These are phyloP conservation scores for Plasmodium berghei DNA, from an alignment of 169 alveolate genomes.

Conservation along the genomic window DNA sequence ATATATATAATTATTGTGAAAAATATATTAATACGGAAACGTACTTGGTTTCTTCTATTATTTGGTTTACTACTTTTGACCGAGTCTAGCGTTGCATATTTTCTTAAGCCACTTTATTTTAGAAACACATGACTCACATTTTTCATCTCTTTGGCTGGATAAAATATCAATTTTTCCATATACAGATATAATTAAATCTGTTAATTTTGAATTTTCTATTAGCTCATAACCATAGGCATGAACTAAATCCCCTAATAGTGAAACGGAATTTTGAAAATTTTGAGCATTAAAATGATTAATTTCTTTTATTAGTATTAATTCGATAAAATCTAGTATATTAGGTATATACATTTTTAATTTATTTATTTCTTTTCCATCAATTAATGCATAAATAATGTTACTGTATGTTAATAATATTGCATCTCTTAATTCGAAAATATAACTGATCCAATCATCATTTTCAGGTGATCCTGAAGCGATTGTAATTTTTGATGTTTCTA, in stretches of 20 bases:
- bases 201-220: conserved; percentile 63
- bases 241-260: conserved; percentile 69
- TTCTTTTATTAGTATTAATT: conserved; percentile 82
- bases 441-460: conserved; percentile 93
- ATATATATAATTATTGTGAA: too few species aligned
- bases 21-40: conserved; percentile 4
- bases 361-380: conserved; percentile 87
- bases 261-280: conserved; percentile 74
- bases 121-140: conserved; percentile 73
- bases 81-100: conserved; percentile 63
- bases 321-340: conserved; percentile 87
- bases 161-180: conserved; percentile 76
- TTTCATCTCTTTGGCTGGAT: conserved; percentile 76
- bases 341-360: conserved; percentile 86
- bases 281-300: conserved; percentile 76
- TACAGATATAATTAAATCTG: conserved; percentile 73
- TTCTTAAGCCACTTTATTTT: conserved; percentile 76
- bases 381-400: conserved; percentile 91
- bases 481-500: conserved; percentile 90
- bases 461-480: conserved; percentile 90
- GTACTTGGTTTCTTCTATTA: background rate
- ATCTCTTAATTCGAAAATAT: conserved; percentile 91
- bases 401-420: conserved; percentile 90
- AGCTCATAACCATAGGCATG: conserved; percentile 77
- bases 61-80: conserved; percentile 30